Percentiles rank a stretch among this genome's conserved stretches.
phyloP scores from a whole-genome alignment of 2,329 filamentous ascomycete genomes.

The Incumbomyces lentus region DNA sequence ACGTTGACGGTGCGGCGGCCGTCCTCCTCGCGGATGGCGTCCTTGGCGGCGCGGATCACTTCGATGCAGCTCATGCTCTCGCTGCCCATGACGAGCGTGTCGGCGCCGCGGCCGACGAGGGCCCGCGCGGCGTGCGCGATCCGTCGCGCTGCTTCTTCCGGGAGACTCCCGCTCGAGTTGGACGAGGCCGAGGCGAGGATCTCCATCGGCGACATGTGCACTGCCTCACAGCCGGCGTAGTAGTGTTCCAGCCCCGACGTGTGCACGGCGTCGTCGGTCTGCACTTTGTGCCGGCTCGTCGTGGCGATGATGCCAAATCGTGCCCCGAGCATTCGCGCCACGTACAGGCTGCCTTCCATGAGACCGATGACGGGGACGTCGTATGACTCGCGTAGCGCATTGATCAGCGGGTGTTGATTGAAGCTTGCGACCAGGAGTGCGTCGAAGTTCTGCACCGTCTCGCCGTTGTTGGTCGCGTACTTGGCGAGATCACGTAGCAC shows the following conservation, averaged over 20 bases:
- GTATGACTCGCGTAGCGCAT: constrained; percentile 38
- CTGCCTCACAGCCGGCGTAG: constrained; percentile 34
- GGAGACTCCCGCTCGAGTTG: background rate
- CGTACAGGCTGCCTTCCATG: constrained; percentile 43
- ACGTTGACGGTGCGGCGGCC: constrained; percentile 31
- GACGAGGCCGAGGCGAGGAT: constrained; percentile 31
- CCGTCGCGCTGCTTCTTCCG: constrained; percentile 28
- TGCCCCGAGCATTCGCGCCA: constrained; percentile 40
- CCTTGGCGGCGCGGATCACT: constrained; percentile 36
- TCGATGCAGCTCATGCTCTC: constrained; percentile 37
- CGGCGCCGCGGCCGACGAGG: constrained; percentile 33
- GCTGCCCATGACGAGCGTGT: constrained; percentile 37
- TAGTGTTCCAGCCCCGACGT: constrained; percentile 34
- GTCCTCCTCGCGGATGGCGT: constrained; percentile 33
- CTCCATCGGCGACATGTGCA: constrained; percentile 36
- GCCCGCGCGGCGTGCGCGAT: constrained; percentile 31
- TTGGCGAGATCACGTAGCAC: constrained; percentile 35
- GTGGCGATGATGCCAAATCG: constrained; percentile 38
- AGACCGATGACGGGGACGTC: constrained; percentile 38
- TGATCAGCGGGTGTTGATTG: constrained; percentile 38
- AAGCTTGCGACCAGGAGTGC: constrained; percentile 43
- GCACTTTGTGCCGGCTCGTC: constrained; percentile 29
- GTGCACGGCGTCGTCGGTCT: constrained; percentile 31
- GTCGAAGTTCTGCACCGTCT: constrained; percentile 30
- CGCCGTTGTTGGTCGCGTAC: constrained; percentile 28